Evolutionary conservation across 2,329 filamentous ascomycete genomes (phyloP).

Genomic region (Thielaviopsis euricoi): DNA sequence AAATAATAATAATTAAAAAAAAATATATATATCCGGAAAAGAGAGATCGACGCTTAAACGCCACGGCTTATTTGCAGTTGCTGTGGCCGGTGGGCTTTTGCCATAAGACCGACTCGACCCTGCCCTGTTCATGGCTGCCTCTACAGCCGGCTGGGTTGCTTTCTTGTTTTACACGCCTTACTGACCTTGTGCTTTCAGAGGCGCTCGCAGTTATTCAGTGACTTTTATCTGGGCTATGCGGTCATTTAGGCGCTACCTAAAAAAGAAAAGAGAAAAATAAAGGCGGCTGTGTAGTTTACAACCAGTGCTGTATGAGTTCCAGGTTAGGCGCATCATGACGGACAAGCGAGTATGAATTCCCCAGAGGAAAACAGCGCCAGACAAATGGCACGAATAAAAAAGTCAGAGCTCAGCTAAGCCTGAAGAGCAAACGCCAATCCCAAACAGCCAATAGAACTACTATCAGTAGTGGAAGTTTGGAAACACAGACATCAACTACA

Average conservation of each 20-base stretch:
- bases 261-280: not conserved
- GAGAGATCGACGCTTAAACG: not conserved
- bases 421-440: not conserved
- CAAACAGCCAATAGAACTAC: too few species aligned
- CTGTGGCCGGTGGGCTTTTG: too few species aligned
- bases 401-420: not conserved
- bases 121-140: too few species aligned
- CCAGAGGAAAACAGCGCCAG: not conserved
- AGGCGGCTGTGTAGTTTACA: not conserved
- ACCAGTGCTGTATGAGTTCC: not conserved
- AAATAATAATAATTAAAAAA: not conserved
- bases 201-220: too few species aligned
- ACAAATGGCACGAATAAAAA: not conserved
- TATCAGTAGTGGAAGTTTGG: too few species aligned
- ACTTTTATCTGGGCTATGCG: not conserved
- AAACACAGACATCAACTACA: too few species aligned
- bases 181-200: too few species aligned
- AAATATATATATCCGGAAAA: not conserved
- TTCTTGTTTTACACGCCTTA: too few species aligned
- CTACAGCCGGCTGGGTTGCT: too few species aligned
- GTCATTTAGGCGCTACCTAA: not conserved
- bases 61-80: not conserved
- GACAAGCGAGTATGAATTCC: not conserved
- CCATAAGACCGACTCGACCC: not conserved
- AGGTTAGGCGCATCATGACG: not conserved